These are phyloP conservation scores for Podospora australis DNA, from an alignment of 495 filamentous ascomycete genomes.

Conservation along the genomic window DNA sequence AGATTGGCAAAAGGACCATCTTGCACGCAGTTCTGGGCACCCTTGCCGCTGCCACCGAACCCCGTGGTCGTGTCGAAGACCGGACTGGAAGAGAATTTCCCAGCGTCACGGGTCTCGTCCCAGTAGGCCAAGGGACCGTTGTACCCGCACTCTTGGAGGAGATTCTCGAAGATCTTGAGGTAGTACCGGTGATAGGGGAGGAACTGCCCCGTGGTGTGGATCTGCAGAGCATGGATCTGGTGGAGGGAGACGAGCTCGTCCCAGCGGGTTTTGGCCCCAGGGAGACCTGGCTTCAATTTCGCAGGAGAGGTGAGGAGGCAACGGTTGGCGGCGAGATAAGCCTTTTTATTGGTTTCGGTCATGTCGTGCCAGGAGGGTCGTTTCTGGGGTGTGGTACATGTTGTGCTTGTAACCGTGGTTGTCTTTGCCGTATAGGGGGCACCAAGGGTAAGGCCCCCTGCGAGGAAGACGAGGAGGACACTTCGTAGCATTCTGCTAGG, in stretches of 20 bases:
- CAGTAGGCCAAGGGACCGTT: slow-evolving; percentile 42
- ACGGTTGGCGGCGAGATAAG: slow-evolving; percentile 3
- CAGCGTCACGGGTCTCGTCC: slow-evolving; percentile 40
- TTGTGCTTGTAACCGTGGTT: background rate
- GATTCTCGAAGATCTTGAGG: slow-evolving; percentile 34
- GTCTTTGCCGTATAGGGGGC: background rate
- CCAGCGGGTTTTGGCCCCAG: slow-evolving; percentile 28
- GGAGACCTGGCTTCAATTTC: slow-evolving; percentile 12
- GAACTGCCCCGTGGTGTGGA: slow-evolving; percentile 29
- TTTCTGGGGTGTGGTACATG: slow-evolving; percentile 5
- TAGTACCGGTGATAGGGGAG: slow-evolving; percentile 48
- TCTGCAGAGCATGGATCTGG: slow-evolving; percentile 12
- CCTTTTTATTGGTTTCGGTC: background rate
- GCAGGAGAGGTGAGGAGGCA: slow-evolving; percentile 5
- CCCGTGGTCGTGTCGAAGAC: slow-evolving; percentile 30
- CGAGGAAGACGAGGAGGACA: background rate
- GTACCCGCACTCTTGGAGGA: slow-evolving; percentile 41
- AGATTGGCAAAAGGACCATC: slow-evolving; percentile 39
- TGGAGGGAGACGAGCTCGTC: slow-evolving; percentile 33
- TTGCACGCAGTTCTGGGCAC: slow-evolving; percentile 26
- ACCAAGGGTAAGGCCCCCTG: background rate
- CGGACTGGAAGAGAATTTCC: slow-evolving; percentile 26
- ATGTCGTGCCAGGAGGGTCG: slow-evolving; percentile 1
- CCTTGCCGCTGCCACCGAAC: slow-evolving; percentile 41
- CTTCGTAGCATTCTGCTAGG: background rate